Evolutionary conservation across 2,329 filamentous ascomycete genomes (phyloP).

Genomic region (Atkinsonella hypoxylon): DNA sequence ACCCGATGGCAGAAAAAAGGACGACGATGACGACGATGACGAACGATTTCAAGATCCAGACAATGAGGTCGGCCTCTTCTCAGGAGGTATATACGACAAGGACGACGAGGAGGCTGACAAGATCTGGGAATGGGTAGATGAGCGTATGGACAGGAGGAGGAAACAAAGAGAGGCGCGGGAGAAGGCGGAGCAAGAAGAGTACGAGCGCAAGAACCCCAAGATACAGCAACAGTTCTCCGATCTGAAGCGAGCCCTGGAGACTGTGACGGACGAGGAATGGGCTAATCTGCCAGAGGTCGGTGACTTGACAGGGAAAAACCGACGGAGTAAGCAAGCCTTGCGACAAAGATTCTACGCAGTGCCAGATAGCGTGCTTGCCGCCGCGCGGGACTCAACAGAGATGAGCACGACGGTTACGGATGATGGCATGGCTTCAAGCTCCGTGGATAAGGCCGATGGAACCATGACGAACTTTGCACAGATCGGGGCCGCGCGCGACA

Average conservation of each 20-base stretch:
- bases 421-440: constrained; percentile 44
- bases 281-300: constrained; percentile 90
- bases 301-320: constrained; percentile 89
- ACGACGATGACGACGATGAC: constrained; percentile 65
- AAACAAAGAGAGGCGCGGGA: constrained; percentile 92
- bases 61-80: constrained; percentile 91
- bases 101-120: constrained; percentile 96
- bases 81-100: constrained; percentile 89
- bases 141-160: constrained; percentile 90
- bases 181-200: constrained; percentile 80
- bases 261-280: constrained; percentile 93
- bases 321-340: constrained; percentile 70
- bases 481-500: constrained; percentile 91
- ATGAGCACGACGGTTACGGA: constrained; percentile 82
- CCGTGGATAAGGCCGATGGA: constrained; percentile 50
- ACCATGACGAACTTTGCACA: constrained; percentile 98
- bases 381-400: constrained; percentile 68
- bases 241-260: constrained; percentile 77
- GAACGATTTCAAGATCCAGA: constrained; percentile 90
- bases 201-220: constrained; percentile 95
- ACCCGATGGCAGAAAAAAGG: constrained; percentile 58
- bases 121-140: constrained; percentile 91
- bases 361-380: constrained; percentile 86
- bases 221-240: constrained; percentile 97
- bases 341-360: constrained; percentile 89